Conservation (phyloP, 2,329 filamentous ascomycete species). For the Fusarium sp. region DNA sequence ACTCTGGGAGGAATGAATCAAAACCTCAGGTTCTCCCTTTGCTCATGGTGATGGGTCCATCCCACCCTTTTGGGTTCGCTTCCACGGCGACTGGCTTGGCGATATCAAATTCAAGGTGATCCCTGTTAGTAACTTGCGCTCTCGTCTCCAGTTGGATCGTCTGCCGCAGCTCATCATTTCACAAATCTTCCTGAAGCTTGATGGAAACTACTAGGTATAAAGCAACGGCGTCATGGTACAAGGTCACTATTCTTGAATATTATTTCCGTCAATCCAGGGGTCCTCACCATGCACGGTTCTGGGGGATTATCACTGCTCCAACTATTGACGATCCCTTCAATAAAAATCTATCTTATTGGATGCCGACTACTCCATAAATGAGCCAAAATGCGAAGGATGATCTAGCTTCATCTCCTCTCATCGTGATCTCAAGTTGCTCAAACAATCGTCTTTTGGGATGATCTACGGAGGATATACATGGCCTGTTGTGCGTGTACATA, state of each 20-base stretch:
- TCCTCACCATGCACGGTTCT: constrained; percentile 1
- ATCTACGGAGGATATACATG: constrained; percentile 10
- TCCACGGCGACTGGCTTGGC: constrained; percentile 9
- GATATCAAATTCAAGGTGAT: constrained; percentile 5
- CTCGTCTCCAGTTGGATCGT: constrained; percentile 2
- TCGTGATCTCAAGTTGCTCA: constrained; percentile 2
- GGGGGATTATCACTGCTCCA: not conserved
- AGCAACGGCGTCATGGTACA: constrained; percentile 6
- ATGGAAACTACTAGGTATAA: not conserved
- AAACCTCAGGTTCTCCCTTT: constrained; percentile 16
- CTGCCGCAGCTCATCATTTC: constrained; percentile 19
- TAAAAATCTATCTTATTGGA: constrained; percentile 7
- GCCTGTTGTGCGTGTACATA: not conserved
- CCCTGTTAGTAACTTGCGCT: not conserved
- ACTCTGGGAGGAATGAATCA: constrained; percentile 19
- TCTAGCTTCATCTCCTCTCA: constrained; percentile 7
- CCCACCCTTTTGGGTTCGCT: constrained; percentile 20
- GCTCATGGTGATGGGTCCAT: constrained; percentile 10
- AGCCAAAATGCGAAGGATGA: not conserved
- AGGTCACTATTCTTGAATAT: not conserved
- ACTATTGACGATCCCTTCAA: constrained; percentile 4
- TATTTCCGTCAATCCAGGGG: constrained; percentile 17
- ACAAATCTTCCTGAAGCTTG: constrained; percentile 16
- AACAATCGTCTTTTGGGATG: not conserved
- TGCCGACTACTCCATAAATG: not conserved